Conservation (phyloP, 129 eudicot species). For the Solidago caesia region DNA sequence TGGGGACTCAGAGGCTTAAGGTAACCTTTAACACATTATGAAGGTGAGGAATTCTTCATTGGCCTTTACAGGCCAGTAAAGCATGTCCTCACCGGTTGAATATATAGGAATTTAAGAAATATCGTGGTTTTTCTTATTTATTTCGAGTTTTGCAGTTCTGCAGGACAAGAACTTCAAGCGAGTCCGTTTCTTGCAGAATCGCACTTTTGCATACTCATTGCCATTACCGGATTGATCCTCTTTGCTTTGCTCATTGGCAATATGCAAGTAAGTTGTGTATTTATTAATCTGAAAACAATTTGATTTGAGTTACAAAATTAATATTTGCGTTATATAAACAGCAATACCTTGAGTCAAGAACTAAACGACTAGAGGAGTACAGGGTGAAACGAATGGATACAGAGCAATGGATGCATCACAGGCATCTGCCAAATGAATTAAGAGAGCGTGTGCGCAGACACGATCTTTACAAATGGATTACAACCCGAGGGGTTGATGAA, state of each 20-base stretch:
- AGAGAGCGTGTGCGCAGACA: slow-evolving; percentile 62
- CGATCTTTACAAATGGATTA: slow-evolving; percentile 71
- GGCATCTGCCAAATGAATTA: slow-evolving; percentile 65
- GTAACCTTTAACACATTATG: slow-evolving; percentile 27
- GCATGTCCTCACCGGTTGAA: not conserved
- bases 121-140: not conserved
- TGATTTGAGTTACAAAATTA: slow-evolving; percentile 5
- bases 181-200: slow-evolving; percentile 70
- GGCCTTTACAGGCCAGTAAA: not conserved
- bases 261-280: slow-evolving; percentile 68
- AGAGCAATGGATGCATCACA: slow-evolving; percentile 88
- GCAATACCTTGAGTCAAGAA: slow-evolving; percentile 81
- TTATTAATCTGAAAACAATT: not conserved
- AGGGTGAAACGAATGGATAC: slow-evolving; percentile 69
- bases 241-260: slow-evolving; percentile 84
- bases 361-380: slow-evolving; percentile 69
- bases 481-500: slow-evolving; percentile 82
- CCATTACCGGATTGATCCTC: slow-evolving; percentile 67
- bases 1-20: slow-evolving; percentile 75
- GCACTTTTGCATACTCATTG: slow-evolving; percentile 59
- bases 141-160: slow-evolving; percentile 49
- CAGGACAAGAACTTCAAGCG: slow-evolving; percentile 67
- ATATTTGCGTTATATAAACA: slow-evolving; percentile 21
- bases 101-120: not conserved
- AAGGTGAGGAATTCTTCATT: not conserved